These are phyloP conservation scores for Begonia fuchsioides DNA, from an alignment of 306 rosid genomes.

Conservation along the genomic window DNA sequence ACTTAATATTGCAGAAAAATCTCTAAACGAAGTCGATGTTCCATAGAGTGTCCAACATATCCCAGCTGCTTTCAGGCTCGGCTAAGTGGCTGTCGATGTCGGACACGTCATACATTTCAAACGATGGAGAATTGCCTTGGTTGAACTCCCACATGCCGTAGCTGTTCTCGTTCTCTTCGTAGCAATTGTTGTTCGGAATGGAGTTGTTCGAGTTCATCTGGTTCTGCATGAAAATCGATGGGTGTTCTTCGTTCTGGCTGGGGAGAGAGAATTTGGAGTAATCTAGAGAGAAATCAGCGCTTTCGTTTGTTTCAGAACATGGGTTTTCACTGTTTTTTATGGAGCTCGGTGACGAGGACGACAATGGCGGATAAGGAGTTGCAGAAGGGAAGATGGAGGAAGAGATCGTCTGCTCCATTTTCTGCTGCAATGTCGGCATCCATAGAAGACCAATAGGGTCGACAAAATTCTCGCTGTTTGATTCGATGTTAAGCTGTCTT, in stretches of 20 bases:
- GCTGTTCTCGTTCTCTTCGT: not conserved
- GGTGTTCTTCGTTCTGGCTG: not conserved
- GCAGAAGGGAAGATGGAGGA: slow-evolving; percentile 10
- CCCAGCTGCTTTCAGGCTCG: slow-evolving; percentile 31
- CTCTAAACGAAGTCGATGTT: not conserved
- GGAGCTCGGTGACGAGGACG: not conserved
- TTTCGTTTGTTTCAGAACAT: not conserved
- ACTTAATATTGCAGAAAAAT: too few relatives aligned
- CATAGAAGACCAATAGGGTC: slow-evolving; percentile 41
- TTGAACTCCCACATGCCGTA: slow-evolving; percentile 29
- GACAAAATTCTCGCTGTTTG: slow-evolving; percentile 57
- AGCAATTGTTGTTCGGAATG: not conserved
- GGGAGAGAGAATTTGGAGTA: not conserved
- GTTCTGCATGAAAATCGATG: not conserved
- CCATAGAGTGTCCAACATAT: slow-evolving; percentile 12
- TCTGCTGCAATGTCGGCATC: slow-evolving; percentile 62
- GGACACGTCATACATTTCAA: slow-evolving; percentile 20
- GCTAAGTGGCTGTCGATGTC: slow-evolving; percentile 39
- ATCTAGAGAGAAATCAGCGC: not conserved
- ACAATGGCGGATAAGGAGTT: not conserved
- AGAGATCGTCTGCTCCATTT: slow-evolving; percentile 30
- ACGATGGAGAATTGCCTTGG: not conserved
- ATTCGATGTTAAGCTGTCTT: slow-evolving; percentile 67
- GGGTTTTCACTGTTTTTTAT: not conserved
- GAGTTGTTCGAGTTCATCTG: not conserved